Base-by-base conservation (phyloP, 495 filamentous ascomycete genomes). In the Xylaria intraflava region DNA sequence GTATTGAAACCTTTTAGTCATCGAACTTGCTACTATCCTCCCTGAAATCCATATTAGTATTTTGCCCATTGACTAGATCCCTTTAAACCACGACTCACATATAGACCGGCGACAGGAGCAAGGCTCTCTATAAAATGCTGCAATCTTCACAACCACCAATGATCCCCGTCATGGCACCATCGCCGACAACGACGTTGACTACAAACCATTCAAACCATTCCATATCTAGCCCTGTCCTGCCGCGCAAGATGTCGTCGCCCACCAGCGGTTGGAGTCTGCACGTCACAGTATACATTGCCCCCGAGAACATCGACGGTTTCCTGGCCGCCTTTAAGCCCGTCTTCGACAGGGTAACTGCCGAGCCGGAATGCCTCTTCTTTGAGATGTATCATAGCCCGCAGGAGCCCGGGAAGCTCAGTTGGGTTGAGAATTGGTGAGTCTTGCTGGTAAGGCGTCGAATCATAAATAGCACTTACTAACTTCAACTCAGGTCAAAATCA, bases 301-400 rank as follows among this genome's bases (percentile, higher is more conserved):
- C 74, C 6, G 61, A 68, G 14, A 68, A 78, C 62, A 51, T 72
- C 12, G 54, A 64, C 22, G 66, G 56, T 16, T 79, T 75, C 68
- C 58, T 77, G 22, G 65, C 68, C 12, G 64, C 58, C 5, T 65
- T 74, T 17, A 70, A 71, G 27, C 57, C 62, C 3, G 62, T 69
- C 39, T 78, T 74, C 49, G 70, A 74, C 22, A 56, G 61, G 11
- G 71, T 78, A 3, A 59, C 67, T 5, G 67, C 63, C 5, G 76
- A 78, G 58, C 71, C 72, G 1, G 70, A 77, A 27, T 76, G 70
- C 50, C 66, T 66, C 9, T 78, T 77, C 58, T 78, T 78, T 51
- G 74, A 78, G 55, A 55, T 77, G 7, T 78, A 74, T 45, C 66
- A 68, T 48, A 65, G 62, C 14, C 50, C 58, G 1, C 67, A 72